These are phyloP conservation scores for Coniferiporia weirii DNA, from an alignment of 1,284 basidiomycete species.

Conservation along the genomic window DNA sequence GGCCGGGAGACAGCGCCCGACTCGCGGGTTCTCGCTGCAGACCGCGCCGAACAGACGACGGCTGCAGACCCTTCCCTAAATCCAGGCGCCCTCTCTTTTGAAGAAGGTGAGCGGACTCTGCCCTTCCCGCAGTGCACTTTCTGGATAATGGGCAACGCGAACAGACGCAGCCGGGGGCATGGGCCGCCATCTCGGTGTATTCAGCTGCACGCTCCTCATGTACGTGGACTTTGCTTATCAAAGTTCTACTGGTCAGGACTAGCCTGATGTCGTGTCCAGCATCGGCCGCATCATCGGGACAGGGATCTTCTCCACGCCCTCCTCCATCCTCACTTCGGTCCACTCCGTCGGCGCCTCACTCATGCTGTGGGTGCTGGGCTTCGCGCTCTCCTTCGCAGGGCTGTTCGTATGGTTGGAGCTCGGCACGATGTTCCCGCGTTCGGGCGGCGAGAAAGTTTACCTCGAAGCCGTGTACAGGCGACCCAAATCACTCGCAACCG, in stretches of 20 bases:
- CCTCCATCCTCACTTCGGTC: constrained; percentile 46
- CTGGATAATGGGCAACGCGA: background rate
- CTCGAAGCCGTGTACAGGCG: constrained; percentile 43
- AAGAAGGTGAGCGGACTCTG: constrained; percentile 25
- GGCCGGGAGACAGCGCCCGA: background rate
- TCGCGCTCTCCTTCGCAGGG: constrained; percentile 46
- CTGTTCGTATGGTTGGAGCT: constrained; percentile 54
- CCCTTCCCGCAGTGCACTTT: background rate
- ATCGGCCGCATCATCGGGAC: constrained; percentile 55
- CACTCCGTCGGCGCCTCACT: constrained; percentile 49
- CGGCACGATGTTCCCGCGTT: constrained; percentile 48
- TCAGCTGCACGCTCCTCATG: constrained; percentile 45
- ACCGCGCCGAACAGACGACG: background rate
- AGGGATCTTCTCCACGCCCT: constrained; percentile 60
- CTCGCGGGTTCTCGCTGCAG: background rate
- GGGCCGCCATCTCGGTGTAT: constrained; percentile 45
- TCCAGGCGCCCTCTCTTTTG: constrained; percentile 25
- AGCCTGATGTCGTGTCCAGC: constrained; percentile 23
- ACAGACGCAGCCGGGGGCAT: constrained; percentile 43
- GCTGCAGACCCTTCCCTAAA: constrained; percentile 19
- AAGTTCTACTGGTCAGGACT: background rate
- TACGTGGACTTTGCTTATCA: constrained; percentile 15
- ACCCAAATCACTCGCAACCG: constrained; percentile 43
- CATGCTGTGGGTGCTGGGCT: constrained; percentile 54
- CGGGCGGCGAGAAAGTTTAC: constrained; percentile 55